Evolutionary conservation across 192 early-diverging fungal species (phyloP).

Genomic region (Entophlyctis helioformis): DNA sequence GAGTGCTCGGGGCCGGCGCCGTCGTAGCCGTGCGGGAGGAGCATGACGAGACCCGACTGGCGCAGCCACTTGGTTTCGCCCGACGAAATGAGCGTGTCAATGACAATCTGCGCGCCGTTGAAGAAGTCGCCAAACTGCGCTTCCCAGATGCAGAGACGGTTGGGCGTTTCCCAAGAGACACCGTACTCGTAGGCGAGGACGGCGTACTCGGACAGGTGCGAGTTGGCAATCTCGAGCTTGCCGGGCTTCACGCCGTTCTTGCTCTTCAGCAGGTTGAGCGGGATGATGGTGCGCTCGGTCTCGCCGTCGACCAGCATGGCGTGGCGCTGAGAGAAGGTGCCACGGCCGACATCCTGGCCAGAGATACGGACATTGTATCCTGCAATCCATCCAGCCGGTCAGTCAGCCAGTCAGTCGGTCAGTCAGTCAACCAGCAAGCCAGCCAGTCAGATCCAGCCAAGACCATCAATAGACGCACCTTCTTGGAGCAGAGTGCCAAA

Average conservation of each 20-base stretch:
- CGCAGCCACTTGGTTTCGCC: slow-evolving; percentile 94
- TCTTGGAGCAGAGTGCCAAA: slow-evolving; percentile 79
- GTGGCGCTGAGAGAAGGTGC: slow-evolving; percentile 95
- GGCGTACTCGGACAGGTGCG: slow-evolving; percentile 82
- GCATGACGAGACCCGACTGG: slow-evolving; percentile 82
- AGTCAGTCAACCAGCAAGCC: too few relatives aligned
- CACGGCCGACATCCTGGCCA: slow-evolving; percentile 95
- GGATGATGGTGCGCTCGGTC: slow-evolving; percentile 73
- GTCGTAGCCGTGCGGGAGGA: slow-evolving; percentile 91
- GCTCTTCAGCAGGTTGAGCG: too few relatives aligned
- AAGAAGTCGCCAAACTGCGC: slow-evolving; percentile 98
- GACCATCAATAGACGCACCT: slow-evolving; percentile 1
- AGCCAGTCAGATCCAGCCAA: too few relatives aligned
- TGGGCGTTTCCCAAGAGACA: slow-evolving; percentile 80
- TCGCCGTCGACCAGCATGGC: slow-evolving; percentile 92
- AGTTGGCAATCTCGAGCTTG: slow-evolving; percentile 81
- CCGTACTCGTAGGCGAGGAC: slow-evolving; percentile 95
- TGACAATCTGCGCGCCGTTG: slow-evolving; percentile 90
- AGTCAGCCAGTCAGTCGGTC: too few relatives aligned
- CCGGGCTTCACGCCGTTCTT: slow-evolving; percentile 25
- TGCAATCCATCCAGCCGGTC: background rate
- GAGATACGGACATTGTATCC: slow-evolving; percentile 84
- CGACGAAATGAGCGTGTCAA: slow-evolving; percentile 80
- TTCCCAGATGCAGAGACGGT: slow-evolving; percentile 87
- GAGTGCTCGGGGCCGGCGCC: slow-evolving; percentile 94